Percentiles rank a stretch among this genome's conserved stretches.
These are phyloP conservation scores for Fragilaria radians DNA, from an alignment of 108 stramenopile genomes.

Conservation along the genomic window DNA sequence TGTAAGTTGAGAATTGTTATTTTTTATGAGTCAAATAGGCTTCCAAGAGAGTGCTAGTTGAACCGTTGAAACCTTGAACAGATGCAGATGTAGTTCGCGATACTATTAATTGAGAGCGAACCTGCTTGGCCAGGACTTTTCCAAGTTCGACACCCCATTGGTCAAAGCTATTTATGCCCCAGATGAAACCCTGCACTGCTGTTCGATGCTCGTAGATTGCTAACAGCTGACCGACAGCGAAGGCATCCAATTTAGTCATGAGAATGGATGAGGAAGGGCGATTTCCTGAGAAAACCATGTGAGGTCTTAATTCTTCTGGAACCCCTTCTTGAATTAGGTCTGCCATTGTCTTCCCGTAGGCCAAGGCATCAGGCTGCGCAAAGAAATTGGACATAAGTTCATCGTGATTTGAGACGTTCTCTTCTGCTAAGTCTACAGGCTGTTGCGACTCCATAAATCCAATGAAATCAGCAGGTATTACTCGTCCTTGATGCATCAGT, in stretches of 20 bases:
- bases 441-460: conserved; percentile 86
- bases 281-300: conserved; percentile 97
- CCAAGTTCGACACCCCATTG: conserved; percentile 95
- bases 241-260: conserved; percentile 78
- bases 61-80: conserved; percentile 83
- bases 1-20: too few species aligned
- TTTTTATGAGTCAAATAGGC: conserved; percentile 69
- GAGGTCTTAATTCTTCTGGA: conserved; percentile 60
- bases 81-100: conserved; percentile 67
- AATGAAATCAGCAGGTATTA: conserved; percentile 95
- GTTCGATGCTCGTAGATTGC: conserved; percentile 98
- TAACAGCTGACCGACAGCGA: conserved; percentile 87
- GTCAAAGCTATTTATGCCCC: conserved; percentile 98
- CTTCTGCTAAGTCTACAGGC: conserved; percentile 51
- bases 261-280: conserved; percentile 87
- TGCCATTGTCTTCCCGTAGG: conserved; percentile 77
- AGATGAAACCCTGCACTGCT: conserved; percentile 96
- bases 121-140: conserved; percentile 81
- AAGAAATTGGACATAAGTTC: conserved; percentile 99
- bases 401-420: conserved; percentile 91
- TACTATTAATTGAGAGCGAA: conserved; percentile 58
- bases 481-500: conserved; percentile 97
- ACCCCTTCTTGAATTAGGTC: conserved; percentile 92
- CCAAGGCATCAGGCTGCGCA: conserved; percentile 98
- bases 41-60: conserved; percentile 70